Evolutionary conservation across 768 basidiomycete genomes (phyloP).

Genomic region (Psilocybe azurescens): DNA sequence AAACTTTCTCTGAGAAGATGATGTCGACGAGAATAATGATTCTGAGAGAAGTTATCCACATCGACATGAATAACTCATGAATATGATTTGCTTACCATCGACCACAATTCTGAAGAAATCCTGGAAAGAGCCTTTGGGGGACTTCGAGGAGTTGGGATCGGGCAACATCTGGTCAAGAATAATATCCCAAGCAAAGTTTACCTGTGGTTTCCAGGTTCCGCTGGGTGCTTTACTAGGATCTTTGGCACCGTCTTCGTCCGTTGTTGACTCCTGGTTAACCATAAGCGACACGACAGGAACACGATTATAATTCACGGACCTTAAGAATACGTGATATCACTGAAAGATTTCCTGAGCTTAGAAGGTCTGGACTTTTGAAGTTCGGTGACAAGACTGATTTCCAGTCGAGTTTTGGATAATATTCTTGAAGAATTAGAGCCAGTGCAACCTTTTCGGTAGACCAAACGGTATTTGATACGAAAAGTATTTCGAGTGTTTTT

Average conservation of each 20-base stretch:
- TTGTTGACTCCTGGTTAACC: conserved; percentile 55
- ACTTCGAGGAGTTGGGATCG: conserved; percentile 38
- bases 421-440: conserved; percentile 68
- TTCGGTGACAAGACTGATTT: conserved; percentile 63
- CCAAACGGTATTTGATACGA: conserved; percentile 66
- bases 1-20: conserved; percentile 88
- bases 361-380: conserved; percentile 77
- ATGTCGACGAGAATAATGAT: conserved; percentile 81
- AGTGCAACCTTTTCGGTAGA: conserved; percentile 90
- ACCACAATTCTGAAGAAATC: conserved; percentile 93
- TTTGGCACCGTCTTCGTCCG: conserved; percentile 58
- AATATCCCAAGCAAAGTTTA: conserved; percentile 91
- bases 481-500: conserved; percentile 53
- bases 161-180: conserved; percentile 80
- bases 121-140: conserved; percentile 69
- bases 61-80: background rate
- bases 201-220: conserved; percentile 84
- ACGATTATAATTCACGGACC: conserved; percentile 43
- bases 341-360: conserved; percentile 74
- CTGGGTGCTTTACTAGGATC: conserved; percentile 53
- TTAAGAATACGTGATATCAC: conserved; percentile 80
- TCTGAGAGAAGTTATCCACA: conserved; percentile 51
- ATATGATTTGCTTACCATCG: conserved; percentile 67
- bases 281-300: conserved; percentile 12
- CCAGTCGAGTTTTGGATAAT: conserved; percentile 72